Evolutionary conservation across 1,139 yeast genomes (phyloP).

Genomic region (Pichia cactophila): DNA sequence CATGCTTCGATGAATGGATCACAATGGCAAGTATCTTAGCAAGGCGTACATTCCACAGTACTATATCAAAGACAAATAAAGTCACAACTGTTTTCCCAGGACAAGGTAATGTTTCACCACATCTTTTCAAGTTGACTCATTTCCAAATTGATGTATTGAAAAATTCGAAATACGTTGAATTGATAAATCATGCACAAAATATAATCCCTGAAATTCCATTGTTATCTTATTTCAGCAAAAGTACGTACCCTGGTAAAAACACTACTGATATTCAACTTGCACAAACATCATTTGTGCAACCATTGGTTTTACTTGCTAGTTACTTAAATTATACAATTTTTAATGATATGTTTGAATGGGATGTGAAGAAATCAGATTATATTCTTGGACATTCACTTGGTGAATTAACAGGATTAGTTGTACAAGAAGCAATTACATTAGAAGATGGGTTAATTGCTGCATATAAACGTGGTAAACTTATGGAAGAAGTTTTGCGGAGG

Average conservation of each 20-base stretch:
- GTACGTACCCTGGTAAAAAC: conserved; percentile 2
- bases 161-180: conserved; percentile 1
- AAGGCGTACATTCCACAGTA: conserved; percentile 1
- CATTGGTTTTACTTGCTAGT: conserved; percentile 27
- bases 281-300: conserved; percentile 29
- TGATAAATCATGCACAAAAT: conserved; percentile 3
- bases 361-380: conserved; percentile 20
- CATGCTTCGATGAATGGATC: no score
- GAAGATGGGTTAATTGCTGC: conserved; percentile 24
- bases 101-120: conserved; percentile 14
- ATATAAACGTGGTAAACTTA: conserved; percentile 25
- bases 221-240: conserved; percentile 3
- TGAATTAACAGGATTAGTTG: conserved; percentile 26
- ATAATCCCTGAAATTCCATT: conserved; percentile 8
- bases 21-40: neutral
- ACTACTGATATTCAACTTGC: conserved; percentile 11
- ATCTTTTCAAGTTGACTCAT: conserved; percentile 12
- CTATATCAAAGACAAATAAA: neutral
- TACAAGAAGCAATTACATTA: conserved; percentile 23
- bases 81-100: conserved; percentile 14
- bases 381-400: conserved; percentile 32
- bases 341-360: conserved; percentile 16
- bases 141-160: conserved; percentile 6
- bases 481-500: conserved; percentile 22
- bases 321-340: conserved; percentile 19